phyloP scores from a whole-genome alignment of 164 flowering plant genomes.

The Magnolia changhungtana region DNA sequence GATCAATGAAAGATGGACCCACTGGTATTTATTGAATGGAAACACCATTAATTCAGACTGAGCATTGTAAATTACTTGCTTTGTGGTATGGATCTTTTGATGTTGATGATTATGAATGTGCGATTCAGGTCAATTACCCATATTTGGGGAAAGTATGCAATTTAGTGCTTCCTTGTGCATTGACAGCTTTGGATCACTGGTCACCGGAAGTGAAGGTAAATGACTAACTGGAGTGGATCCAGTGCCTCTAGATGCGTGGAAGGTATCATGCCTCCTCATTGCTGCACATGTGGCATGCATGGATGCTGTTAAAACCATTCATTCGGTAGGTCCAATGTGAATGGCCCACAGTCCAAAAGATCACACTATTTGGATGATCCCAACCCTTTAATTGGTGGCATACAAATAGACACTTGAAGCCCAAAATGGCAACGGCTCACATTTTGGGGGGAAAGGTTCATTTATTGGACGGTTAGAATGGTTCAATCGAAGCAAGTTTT shows the following conservation, averaged over 20 bases:
- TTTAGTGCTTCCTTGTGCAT: slow-evolving; percentile 81
- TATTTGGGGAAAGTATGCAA: slow-evolving; percentile 61
- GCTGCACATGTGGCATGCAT: too few species aligned
- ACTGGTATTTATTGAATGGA: not conserved
- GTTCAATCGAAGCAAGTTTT: not conserved
- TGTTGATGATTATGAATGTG: slow-evolving; percentile 2
- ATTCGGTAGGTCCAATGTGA: too few species aligned
- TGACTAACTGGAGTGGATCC: not conserved
- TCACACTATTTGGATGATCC: not conserved
- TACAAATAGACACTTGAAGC: not conserved
- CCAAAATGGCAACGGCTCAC: not conserved
- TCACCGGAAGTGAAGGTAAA: slow-evolving; percentile 84
- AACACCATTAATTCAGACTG: not conserved
- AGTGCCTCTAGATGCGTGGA: not conserved
- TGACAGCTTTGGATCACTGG: slow-evolving; percentile 96
- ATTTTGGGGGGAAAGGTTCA: not conserved
- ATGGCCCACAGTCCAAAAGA: not conserved
- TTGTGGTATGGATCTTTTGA: slow-evolving; percentile 2
- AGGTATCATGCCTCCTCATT: too few species aligned
- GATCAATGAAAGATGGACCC: not conserved
- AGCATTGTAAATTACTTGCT: not conserved
- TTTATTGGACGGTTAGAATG: not conserved
- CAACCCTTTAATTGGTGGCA: not conserved
- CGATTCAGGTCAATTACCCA: slow-evolving; percentile 56
- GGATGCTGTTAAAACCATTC: too few species aligned